phyloP scores from a whole-genome alignment of 257 asterid species.

The Plectranthus barbatus region DNA sequence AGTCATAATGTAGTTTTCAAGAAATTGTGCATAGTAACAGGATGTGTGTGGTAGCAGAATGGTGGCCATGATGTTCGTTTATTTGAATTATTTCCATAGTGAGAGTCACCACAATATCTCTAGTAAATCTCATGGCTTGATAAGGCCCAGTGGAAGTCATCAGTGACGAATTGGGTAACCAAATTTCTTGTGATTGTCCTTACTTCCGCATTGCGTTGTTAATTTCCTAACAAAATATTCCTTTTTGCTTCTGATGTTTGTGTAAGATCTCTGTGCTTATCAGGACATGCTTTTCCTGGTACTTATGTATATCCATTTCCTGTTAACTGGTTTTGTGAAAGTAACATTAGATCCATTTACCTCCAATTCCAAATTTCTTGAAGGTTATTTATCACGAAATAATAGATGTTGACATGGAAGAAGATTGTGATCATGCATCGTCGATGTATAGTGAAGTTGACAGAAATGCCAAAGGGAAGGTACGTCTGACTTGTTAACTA shows the following conservation, averaged over 20 bases:
- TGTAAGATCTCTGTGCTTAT: background rate
- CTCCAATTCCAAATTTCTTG: slow-evolving; percentile 14
- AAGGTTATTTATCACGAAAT: slow-evolving; percentile 55
- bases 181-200: no score
- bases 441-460: slow-evolving; percentile 26
- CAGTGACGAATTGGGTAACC: no score
- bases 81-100: background rate
- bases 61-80: background rate
- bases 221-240: no score
- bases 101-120: no score
- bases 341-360: slow-evolving; percentile 1
- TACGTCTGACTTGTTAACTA: slow-evolving; percentile 17
- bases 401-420: slow-evolving; percentile 74
- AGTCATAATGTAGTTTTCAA: background rate
- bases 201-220: no score
- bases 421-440: slow-evolving; percentile 34
- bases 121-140: no score
- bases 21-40: background rate
- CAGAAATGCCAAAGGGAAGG: slow-evolving; percentile 62
- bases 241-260: background rate
- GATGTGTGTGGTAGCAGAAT: background rate
- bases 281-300: background rate
- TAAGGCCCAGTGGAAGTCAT: no score
- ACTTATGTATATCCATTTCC: background rate
- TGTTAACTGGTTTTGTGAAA: background rate